Conservation (phyloP, 2,329 filamentous ascomycete genomes). For the Cercospora sesami region DNA sequence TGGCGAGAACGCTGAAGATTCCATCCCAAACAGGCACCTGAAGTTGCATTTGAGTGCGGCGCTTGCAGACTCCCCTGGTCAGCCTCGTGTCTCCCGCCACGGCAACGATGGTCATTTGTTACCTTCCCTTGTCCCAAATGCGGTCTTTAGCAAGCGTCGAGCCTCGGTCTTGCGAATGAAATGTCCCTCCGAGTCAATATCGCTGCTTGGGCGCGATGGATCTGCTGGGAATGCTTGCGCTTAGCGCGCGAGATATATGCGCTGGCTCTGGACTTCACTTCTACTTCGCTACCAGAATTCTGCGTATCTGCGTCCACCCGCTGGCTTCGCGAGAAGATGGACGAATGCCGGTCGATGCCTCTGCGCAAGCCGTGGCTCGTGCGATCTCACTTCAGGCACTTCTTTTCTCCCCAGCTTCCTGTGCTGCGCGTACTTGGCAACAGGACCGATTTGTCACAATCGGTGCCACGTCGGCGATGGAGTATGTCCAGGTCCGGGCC, state of each 20-base stretch:
- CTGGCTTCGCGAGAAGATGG: neutral
- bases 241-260: neutral
- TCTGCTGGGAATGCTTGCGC: conserved; percentile 9
- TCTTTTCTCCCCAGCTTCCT: neutral
- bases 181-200: neutral
- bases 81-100: neutral
- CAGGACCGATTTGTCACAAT: neutral
- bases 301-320: neutral
- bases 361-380: neutral
- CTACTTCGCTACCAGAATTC: neutral
- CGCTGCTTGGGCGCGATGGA: neutral
- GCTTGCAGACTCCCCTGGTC: conserved; percentile 7
- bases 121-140: conserved; percentile 8
- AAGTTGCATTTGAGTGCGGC: conserved; percentile 7
- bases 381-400: neutral
- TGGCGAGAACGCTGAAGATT: neutral
- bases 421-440: neutral
- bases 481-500: neutral
- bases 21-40: neutral
- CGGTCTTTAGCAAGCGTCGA: conserved; percentile 5
- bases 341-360: neutral
- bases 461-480: neutral
- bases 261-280: neutral
- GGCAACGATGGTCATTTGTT: conserved; percentile 8
- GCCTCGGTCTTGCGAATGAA: conserved; percentile 8